phyloP scores from a whole-genome alignment of 306 rosid genomes.

The Rosa persica region DNA sequence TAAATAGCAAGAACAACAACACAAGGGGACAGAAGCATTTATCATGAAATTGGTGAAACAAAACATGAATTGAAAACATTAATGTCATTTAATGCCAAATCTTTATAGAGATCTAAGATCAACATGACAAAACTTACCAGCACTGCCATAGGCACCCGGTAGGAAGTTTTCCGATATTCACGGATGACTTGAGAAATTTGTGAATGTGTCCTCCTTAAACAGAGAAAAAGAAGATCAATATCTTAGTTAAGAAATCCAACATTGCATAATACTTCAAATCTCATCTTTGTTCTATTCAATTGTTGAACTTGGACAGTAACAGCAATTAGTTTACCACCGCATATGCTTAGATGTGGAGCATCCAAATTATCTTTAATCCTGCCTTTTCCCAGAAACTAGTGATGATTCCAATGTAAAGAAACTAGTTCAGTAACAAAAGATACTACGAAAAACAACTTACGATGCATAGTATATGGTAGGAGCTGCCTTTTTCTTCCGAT shows the following conservation, averaged over 20 bases:
- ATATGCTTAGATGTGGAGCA: not conserved
- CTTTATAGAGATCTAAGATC: not conserved
- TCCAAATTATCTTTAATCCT: not conserved
- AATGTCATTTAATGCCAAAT: not conserved
- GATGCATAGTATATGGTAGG: constrained; percentile 84
- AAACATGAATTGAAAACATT: not conserved
- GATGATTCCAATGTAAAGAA: not conserved
- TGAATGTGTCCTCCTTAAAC: constrained; percentile 89
- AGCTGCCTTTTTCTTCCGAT: constrained; percentile 57
- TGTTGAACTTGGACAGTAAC: not conserved
- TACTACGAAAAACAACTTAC: constrained; percentile 40
- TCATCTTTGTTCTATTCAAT: not conserved
- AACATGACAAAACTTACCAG: constrained; percentile 57
- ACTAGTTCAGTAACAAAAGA: not conserved
- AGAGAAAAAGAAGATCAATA: constrained; percentile 13
- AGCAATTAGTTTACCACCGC: too few species aligned
- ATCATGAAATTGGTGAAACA: not conserved
- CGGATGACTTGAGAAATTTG: constrained; percentile 88
- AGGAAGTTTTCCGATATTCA: constrained; percentile 76
- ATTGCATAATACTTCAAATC: not conserved
- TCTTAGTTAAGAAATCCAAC: constrained; percentile 11
- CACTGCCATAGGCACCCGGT: constrained; percentile 89
- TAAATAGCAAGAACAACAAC: too few species aligned
- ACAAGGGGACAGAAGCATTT: too few species aligned
- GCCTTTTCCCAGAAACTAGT: not conserved